Conservation (phyloP, 129 eudicot species). For the Escallonia rubra region DNA sequence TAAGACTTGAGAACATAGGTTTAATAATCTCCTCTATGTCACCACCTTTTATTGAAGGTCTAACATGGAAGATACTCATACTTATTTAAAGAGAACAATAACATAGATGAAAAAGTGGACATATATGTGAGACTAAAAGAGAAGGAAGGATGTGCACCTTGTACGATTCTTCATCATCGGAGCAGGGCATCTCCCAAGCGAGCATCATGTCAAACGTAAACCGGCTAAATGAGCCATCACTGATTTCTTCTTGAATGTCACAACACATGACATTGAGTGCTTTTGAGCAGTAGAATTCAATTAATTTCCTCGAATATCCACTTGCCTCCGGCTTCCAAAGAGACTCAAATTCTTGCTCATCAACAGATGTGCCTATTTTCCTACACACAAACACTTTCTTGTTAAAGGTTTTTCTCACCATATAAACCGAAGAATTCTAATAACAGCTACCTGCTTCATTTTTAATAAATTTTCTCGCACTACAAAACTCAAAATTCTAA, state of each 20-base stretch:
- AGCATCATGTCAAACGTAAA: conserved; percentile 91
- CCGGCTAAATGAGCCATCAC: conserved; percentile 60
- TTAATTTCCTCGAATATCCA: conserved; percentile 62
- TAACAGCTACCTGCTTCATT: too few relatives aligned
- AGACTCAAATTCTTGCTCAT: conserved; percentile 47
- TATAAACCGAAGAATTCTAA: too few relatives aligned
- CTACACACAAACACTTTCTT: conserved; percentile 21
- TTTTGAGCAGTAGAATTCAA: conserved; percentile 64
- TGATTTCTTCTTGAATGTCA: conserved; percentile 38
- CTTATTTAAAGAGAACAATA: too few relatives aligned
- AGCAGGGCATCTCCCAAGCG: conserved; percentile 82
- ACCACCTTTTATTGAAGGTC: background rate
- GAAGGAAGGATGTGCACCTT: conserved; percentile 17
- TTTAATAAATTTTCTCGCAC: background rate
- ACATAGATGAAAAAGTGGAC: background rate
- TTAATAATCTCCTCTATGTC: too few relatives aligned
- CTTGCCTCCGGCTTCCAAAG: conserved; percentile 51
- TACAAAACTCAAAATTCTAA: background rate
- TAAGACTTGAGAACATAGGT: too few relatives aligned
- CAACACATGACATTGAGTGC: conserved; percentile 49
- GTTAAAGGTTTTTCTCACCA: background rate
- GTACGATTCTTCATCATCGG: conserved; percentile 47
- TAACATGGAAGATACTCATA: too few relatives aligned
- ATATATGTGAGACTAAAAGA: background rate
- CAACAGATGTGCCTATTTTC: conserved; percentile 42